These are phyloP conservation scores for Candida lessepsii DNA, from an alignment of 805 yeast species.

Conservation along the genomic window DNA sequence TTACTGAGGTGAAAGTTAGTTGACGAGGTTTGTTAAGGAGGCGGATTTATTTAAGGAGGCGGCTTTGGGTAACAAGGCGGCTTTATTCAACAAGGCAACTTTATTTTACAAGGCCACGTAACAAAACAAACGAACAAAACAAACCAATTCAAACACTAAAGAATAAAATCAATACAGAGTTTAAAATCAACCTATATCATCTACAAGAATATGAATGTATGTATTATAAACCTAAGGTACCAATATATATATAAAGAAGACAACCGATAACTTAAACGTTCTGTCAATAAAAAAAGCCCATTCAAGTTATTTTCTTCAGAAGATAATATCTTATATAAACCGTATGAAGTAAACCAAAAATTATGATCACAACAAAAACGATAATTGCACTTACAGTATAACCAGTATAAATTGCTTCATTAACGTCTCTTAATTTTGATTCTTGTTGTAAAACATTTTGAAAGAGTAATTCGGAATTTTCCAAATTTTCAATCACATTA, in stretches of 20 bases:
- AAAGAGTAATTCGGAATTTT: slow-evolving; percentile 27
- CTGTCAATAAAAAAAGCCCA: background rate
- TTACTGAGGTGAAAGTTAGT: too few relatives aligned
- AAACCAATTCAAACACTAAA: too few relatives aligned
- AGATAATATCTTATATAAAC: slow-evolving; percentile 31
- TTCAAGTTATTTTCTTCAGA: slow-evolving; percentile 19
- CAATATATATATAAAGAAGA: background rate
- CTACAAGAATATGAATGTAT: background rate
- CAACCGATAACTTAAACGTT: background rate
- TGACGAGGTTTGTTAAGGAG: too few relatives aligned
- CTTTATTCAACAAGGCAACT: too few relatives aligned
- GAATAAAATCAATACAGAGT: background rate
- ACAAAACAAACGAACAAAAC: too few relatives aligned
- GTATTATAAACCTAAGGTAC: background rate
- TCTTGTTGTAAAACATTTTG: slow-evolving; percentile 33
- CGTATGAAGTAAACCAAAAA: slow-evolving; percentile 32
- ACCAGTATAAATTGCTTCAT: slow-evolving; percentile 36
- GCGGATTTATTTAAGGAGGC: too few relatives aligned
- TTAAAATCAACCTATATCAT: background rate
- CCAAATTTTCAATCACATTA: slow-evolving; percentile 29
- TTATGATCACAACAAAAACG: slow-evolving; percentile 25
- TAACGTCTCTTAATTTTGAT: slow-evolving; percentile 33
- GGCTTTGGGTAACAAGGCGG: too few relatives aligned
- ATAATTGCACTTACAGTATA: slow-evolving; percentile 31
- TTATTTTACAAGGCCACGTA: too few relatives aligned